Conservation (phyloP, 768 basidiomycete genomes). For the Pleurotus sapidus region DNA sequence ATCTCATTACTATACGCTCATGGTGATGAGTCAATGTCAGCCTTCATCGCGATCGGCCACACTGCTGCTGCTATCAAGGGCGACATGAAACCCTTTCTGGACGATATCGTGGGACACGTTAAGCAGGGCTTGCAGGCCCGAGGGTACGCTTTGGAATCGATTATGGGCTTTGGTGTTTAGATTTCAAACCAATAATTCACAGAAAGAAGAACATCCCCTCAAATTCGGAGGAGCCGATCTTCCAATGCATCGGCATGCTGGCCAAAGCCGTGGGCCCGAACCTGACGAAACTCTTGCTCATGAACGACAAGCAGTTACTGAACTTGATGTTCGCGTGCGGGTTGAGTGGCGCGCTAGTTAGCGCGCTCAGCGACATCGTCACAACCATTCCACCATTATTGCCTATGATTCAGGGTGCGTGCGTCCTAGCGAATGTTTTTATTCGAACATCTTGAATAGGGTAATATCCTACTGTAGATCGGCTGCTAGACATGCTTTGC, state of each 20-base stretch:
- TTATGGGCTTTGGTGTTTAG: not conserved
- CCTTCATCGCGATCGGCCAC: constrained; percentile 95
- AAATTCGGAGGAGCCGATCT: constrained; percentile 84
- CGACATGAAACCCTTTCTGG: constrained; percentile 95
- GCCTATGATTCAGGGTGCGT: constrained; percentile 84
- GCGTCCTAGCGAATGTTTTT: not conserved
- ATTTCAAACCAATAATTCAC: not conserved
- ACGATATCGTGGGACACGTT: constrained; percentile 85
- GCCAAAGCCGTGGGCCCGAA: constrained; percentile 94
- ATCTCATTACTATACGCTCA: not conserved
- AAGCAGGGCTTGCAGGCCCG: constrained; percentile 84
- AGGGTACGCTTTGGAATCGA: constrained; percentile 50
- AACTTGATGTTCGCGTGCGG: constrained; percentile 96
- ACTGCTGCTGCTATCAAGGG: constrained; percentile 88
- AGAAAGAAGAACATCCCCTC: constrained; percentile 83
- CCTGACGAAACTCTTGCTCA: constrained; percentile 86
- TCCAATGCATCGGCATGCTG: constrained; percentile 97
- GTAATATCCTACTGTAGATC: constrained; percentile 48
- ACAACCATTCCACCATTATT: constrained; percentile 86
- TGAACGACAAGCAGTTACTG: constrained; percentile 39
- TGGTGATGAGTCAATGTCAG: constrained; percentile 31
- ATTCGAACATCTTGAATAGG: not conserved
- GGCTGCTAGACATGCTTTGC: constrained; percentile 84
- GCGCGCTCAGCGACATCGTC: constrained; percentile 83
- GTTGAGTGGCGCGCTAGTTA: constrained; percentile 82